Conservation (phyloP, 1,284 basidiomycete species). For the Blastosporella zonata region DNA sequence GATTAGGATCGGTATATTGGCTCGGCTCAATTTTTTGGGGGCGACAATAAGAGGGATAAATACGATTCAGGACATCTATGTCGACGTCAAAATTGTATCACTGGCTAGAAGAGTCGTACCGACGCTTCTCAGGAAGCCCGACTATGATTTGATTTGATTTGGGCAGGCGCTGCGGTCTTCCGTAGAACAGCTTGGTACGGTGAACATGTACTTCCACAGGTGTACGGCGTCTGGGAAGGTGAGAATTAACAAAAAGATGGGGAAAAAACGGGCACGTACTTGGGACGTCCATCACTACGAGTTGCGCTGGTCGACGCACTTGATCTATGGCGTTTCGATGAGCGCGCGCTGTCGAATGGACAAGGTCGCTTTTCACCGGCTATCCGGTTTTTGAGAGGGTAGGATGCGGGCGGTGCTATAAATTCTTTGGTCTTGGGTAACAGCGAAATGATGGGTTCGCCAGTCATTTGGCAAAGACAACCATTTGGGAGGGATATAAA, state of each 20-base stretch:
- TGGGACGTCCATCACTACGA: neutral
- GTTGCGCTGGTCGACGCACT: neutral
- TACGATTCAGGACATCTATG: conserved; percentile 61
- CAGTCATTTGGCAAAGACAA: conserved; percentile 80
- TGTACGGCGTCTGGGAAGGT: conserved; percentile 31
- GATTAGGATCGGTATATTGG: conserved; percentile 38
- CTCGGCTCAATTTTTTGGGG: conserved; percentile 23
- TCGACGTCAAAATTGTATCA: neutral
- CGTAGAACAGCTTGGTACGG: conserved; percentile 67
- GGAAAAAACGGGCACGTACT: neutral
- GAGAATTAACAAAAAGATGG: neutral
- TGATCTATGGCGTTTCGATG: conserved; percentile 33
- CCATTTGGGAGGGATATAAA: conserved; percentile 74
- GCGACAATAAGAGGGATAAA: conserved; percentile 42
- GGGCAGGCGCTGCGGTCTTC: conserved; percentile 50
- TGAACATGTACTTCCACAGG: conserved; percentile 39
- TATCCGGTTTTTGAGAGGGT: neutral
- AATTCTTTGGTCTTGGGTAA: conserved; percentile 25
- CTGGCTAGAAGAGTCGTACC: conserved; percentile 19
- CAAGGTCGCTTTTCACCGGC: conserved; percentile 16
- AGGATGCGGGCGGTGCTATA: neutral
- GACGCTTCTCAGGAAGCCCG: conserved; percentile 71
- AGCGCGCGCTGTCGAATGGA: conserved; percentile 22
- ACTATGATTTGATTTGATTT: conserved; percentile 46
- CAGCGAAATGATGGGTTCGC: conserved; percentile 58